Percentiles rank a stretch among this genome's conserved stretches.
These are phyloP conservation scores for Tolypocladium paradoxum DNA, from an alignment of 2,329 filamentous ascomycete species.

Conservation along the genomic window DNA sequence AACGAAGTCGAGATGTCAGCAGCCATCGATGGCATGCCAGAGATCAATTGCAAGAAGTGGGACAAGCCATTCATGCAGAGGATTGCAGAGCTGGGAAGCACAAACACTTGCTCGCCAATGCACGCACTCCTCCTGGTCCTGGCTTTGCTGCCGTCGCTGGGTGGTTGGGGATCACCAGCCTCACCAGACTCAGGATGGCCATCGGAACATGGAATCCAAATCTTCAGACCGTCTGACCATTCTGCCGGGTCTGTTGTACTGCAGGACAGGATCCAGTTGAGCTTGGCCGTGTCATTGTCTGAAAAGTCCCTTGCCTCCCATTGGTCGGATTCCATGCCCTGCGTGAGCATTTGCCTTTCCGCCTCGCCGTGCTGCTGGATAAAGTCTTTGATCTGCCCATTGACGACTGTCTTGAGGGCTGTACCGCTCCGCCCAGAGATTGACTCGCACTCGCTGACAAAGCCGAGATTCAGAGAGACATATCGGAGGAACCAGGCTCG, in stretches of 20 bases:
- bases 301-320: conserved; percentile 71
- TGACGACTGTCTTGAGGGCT: conserved; percentile 66
- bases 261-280: conserved; percentile 53
- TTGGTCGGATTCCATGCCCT: conserved; percentile 68
- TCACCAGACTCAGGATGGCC: too few species aligned
- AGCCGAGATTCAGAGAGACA: conserved; percentile 71
- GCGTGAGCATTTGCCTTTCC: conserved; percentile 63
- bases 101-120: conserved; percentile 73
- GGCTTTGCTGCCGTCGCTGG: conserved; percentile 7
- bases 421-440: conserved; percentile 70
- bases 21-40: conserved; percentile 81
- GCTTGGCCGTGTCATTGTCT: conserved; percentile 45
- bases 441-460: conserved; percentile 78
- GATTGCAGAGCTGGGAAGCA: conserved; percentile 74
- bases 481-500: conserved; percentile 66
- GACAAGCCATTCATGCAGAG: conserved; percentile 73
- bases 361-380: conserved; percentile 59
- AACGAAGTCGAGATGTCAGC: conserved; percentile 69
- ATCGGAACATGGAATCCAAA: conserved; percentile 37
- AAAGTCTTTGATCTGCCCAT: conserved; percentile 72
- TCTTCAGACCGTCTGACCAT: conserved; percentile 52
- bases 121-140: conserved; percentile 23
- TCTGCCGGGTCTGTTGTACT: conserved; percentile 60
- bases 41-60: conserved; percentile 70
- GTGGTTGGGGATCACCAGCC: too few species aligned